Evolutionary conservation across 495 filamentous ascomycete species (phyloP), one percentile per base, ranked within the genome.

Genomic region (Tricharina praecox): DNA sequence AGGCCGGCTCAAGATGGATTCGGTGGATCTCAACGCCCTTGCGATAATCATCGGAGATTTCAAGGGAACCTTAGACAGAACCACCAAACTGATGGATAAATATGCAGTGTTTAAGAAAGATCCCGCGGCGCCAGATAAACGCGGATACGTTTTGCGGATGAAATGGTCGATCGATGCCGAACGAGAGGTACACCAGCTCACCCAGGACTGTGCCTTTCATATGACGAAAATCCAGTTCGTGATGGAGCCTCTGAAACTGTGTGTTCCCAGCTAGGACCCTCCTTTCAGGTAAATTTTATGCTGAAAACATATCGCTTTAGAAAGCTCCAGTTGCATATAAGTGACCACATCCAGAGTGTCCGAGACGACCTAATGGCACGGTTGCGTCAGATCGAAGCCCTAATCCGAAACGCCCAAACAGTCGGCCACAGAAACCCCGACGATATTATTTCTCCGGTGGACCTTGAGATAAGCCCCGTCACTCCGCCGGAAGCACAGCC

Each of bases 161-260:
- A 4, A 18, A 20, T 46, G 43, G 43, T 23, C 43, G 18, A 32
- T 46, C 13, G 23, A 34, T 20, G 28, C 43, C 5, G 43, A 46
- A 20, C 23, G 15, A 13, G 24, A 46, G 28, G 43, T 46, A 4
- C n/a, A 7, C 3, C 30, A 20, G 13, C 16, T 46, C 9, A 46
- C 43, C 5, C 43, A 46, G 43, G 43, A 30, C 9, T 32, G 23
- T 19, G 4, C 16, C 4, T 46, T 46, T 46, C 43, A 46, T 33
- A 46, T 46, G 5, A 19, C 18, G 5, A 46, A 46, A 21, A 33
- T 46, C 8, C 43, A 46, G 18, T 46, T 46, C 33, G 43, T 46
- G 9, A 34, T 33, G 24, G 23, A 46, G 18, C 23, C 43, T 8
- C 43, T 46, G 24, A 25, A 46, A 20, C 21, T 46, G 43, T 46